A percentile compares a stretch with the other conserved stretches of the same genome.
These are phyloP conservation scores for Glarea lozoyensis DNA, from an alignment of 495 filamentous ascomycete genomes.

Conservation along the genomic window DNA sequence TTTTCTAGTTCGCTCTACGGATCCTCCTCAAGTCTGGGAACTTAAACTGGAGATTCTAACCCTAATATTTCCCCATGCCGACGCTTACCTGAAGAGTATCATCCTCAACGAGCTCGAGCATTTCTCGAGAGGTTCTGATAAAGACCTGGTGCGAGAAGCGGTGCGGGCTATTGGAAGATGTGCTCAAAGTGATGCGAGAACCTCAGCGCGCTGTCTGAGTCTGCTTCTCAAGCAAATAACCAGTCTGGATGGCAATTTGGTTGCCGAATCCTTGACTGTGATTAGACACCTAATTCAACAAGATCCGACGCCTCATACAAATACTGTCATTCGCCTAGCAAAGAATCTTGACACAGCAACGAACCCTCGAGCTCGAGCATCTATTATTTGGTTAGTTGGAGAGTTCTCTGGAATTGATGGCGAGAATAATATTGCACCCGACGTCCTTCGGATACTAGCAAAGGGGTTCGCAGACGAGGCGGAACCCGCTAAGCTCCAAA, in stretches of 20 bases:
- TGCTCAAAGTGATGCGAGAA: conserved; percentile 63
- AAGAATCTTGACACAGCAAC: conserved; percentile 81
- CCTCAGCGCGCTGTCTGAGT: conserved; percentile 66
- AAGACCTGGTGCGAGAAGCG: conserved; percentile 72
- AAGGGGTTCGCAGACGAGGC: conserved; percentile 77
- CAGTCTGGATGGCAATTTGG: conserved; percentile 73
- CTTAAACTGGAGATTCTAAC: conserved; percentile 88
- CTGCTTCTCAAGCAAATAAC: conserved; percentile 79
- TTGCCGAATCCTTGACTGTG: conserved; percentile 84
- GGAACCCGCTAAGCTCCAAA: conserved; percentile 80
- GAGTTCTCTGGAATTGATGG: conserved; percentile 77
- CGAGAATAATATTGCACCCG: conserved; percentile 80
- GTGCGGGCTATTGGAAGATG: conserved; percentile 90
- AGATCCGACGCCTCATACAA: conserved; percentile 62
- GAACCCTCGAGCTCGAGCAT: conserved; percentile 77
- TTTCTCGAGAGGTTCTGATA: conserved; percentile 70
- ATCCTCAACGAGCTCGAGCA: conserved; percentile 90
- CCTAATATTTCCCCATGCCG: conserved; percentile 77
- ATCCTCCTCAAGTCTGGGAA: conserved; percentile 76
- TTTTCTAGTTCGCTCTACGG: conserved; percentile 74
- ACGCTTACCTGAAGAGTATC: conserved; percentile 65
- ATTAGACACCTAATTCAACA: conserved; percentile 94
- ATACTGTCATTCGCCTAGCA: conserved; percentile 81
- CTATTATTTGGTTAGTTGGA: conserved; percentile 94
- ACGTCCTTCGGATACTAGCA: conserved; percentile 82